Conservation (phyloP, 2,329 filamentous ascomycete species). For the Magnaporthales sp. region DNA sequence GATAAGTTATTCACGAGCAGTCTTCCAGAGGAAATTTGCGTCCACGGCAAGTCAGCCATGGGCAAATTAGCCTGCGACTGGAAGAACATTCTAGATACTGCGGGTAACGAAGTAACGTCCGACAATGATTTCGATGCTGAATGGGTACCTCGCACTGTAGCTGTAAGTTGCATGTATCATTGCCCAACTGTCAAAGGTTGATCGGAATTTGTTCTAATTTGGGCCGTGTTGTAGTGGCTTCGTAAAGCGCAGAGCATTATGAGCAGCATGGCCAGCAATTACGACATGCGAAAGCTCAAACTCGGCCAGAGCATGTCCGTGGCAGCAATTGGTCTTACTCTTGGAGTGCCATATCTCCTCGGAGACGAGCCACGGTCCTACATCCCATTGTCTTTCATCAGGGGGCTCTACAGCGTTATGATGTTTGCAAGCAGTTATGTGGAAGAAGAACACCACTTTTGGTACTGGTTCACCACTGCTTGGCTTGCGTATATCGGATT, state of each 20-base stretch:
- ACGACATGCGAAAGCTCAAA: conserved; percentile 59
- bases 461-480: conserved; percentile 80
- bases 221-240: conserved; percentile 45
- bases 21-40: conserved; percentile 15
- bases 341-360: conserved; percentile 23
- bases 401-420: conserved; percentile 65
- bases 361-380: conserved; percentile 14
- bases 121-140: conserved; percentile 21
- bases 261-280: conserved; percentile 88
- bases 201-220: background rate
- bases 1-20: conserved; percentile 30
- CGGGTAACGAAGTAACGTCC: background rate
- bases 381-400: conserved; percentile 39
- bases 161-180: conserved; percentile 20
- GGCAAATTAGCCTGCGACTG: conserved; percentile 63
- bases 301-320: conserved; percentile 32
- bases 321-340: conserved; percentile 28
- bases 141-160: conserved; percentile 34
- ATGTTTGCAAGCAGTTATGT: conserved; percentile 99
- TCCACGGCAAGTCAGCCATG: conserved; percentile 33
- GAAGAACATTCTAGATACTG: conserved; percentile 29
- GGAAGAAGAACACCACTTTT: conserved; percentile 97
- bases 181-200: background rate
- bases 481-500: conserved; percentile 54
- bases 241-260: conserved; percentile 67